These are phyloP conservation scores for Paramecium tetraurelia DNA, from an alignment of 73 alveolate genomes.

Conservation along the genomic window DNA sequence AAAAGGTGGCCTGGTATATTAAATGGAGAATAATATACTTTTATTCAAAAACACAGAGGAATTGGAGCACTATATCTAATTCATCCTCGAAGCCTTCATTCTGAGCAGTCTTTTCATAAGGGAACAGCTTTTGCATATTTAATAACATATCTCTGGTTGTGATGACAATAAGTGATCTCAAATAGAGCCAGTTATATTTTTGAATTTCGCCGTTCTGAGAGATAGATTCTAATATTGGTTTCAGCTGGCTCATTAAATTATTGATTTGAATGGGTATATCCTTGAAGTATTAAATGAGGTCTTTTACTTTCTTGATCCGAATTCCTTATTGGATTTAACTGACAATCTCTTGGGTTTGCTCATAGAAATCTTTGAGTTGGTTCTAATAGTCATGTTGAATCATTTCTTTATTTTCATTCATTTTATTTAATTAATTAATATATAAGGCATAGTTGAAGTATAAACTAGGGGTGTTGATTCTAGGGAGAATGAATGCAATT, in stretches of 20 bases:
- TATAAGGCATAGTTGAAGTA: background rate
- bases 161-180: background rate
- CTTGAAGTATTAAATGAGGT: background rate
- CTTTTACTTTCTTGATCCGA: background rate
- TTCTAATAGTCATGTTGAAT: background rate
- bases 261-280: background rate
- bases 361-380: slow-evolving; percentile 23
- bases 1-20: background rate
- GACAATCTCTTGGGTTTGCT: background rate
- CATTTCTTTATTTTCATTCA: background rate
- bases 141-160: slow-evolving; percentile 35
- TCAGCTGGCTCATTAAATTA: background rate
- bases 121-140: background rate
- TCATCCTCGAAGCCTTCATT: slow-evolving; percentile 33
- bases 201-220: background rate
- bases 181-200: slow-evolving; percentile 18
- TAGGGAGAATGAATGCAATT: background rate
- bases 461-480: background rate
- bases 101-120: background rate
- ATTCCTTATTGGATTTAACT: background rate
- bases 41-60: background rate
- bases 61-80: background rate
- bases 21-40: background rate
- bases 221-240: background rate
- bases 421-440: background rate